These are phyloP conservation scores for Scenedesmus sp. DNA, from an alignment of 163 green algal species.

Conservation along the genomic window DNA sequence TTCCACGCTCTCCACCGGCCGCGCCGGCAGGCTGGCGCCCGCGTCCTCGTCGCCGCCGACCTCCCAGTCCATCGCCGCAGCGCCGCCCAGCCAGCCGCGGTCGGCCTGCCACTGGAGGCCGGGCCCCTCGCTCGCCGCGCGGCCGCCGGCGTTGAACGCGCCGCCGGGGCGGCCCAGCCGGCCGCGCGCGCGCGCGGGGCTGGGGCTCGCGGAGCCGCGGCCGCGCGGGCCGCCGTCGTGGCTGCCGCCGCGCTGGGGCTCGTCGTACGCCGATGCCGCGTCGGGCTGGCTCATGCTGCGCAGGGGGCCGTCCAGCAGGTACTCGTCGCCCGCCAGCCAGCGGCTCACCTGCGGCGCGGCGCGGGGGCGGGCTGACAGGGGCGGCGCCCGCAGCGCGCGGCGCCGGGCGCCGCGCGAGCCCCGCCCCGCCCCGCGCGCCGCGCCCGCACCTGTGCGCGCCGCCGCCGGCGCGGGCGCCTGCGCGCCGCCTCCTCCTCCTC, in stretches of 20 bases:
- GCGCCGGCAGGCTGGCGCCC: background rate
- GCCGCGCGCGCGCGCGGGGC: background rate
- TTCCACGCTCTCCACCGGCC: slow-evolving; percentile 19
- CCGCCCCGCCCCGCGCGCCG: background rate
- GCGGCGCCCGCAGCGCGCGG: background rate
- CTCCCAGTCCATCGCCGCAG: slow-evolving; percentile 34
- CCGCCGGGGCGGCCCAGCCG: background rate
- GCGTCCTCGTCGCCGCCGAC: background rate
- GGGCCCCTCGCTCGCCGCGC: too few relatives aligned
- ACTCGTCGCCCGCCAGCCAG: slow-evolving; percentile 34
- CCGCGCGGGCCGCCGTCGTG: background rate
- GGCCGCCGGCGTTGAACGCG: background rate
- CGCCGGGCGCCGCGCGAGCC: background rate
- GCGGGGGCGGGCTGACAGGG: background rate
- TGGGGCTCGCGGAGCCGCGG: slow-evolving; percentile 19
- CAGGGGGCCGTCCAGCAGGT: slow-evolving; percentile 26
- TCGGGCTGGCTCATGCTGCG: slow-evolving; percentile 1
- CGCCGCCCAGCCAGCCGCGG: background rate
- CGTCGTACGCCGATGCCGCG: slow-evolving; percentile 4
- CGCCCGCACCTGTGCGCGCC: slow-evolving; percentile 20
- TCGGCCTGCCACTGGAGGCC: background rate
- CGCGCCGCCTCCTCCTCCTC: slow-evolving; percentile 5
- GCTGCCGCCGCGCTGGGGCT: slow-evolving; percentile 1
- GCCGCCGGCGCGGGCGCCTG: background rate
- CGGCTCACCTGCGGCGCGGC: slow-evolving; percentile 8